These are phyloP conservation scores for Flaveria trinervia DNA, from an alignment of 129 eudicot species.

Conservation along the genomic window DNA sequence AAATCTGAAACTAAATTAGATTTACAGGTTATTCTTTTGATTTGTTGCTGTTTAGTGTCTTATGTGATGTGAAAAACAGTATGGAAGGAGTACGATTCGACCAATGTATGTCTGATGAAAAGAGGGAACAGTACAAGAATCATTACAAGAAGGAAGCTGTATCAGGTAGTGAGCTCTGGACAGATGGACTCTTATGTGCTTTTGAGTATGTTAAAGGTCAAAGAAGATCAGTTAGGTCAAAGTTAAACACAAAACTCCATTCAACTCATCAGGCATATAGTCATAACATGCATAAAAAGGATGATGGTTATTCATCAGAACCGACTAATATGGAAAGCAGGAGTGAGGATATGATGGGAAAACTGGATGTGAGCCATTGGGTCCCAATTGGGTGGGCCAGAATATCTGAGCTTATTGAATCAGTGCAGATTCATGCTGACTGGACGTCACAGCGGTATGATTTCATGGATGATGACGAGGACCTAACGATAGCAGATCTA, in stretches of 20 bases:
- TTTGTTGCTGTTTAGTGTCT: neutral
- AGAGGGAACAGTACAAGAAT: constrained; percentile 41
- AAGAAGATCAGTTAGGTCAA: constrained; percentile 41
- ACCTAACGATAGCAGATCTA: constrained; percentile 78
- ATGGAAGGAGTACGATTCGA: constrained; percentile 38
- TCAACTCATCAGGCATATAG: constrained; percentile 36
- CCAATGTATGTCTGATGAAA: constrained; percentile 30
- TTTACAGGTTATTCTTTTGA: neutral
- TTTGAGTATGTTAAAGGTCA: constrained; percentile 73
- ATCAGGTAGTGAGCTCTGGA: constrained; percentile 68
- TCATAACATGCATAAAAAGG: constrained; percentile 33
- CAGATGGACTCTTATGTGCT: constrained; percentile 91
- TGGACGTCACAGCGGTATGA: constrained; percentile 67
- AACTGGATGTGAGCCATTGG: constrained; percentile 67
- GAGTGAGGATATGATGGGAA: constrained; percentile 30
- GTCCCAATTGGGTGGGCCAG: constrained; percentile 93
- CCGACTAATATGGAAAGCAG: constrained; percentile 43
- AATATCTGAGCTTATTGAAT: constrained; percentile 73
- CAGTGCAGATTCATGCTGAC: constrained; percentile 61
- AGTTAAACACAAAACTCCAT: constrained; percentile 35
- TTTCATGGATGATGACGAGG: constrained; percentile 76
- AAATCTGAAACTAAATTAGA: neutral
- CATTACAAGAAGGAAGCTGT: constrained; percentile 49
- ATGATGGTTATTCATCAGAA: constrained; percentile 41
- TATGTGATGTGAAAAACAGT: constrained; percentile 25